phyloP scores from a whole-genome alignment of 768 basidiomycete species.

The Kwoniella heveanensis region DNA sequence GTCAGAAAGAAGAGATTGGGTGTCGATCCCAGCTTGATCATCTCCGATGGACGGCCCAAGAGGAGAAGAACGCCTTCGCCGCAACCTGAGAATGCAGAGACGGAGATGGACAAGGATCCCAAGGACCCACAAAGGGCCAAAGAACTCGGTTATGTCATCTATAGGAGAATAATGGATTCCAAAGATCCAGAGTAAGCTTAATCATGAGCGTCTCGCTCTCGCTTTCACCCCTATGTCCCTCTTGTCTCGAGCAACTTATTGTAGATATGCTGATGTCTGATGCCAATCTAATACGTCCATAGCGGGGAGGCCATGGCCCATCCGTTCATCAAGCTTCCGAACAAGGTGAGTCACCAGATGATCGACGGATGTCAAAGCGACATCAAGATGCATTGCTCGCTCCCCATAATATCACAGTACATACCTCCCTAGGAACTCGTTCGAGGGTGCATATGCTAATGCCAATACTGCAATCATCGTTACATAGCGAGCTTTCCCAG shows the following conservation, averaged over 20 bases:
- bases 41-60: constrained; percentile 40
- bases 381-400: too few species aligned
- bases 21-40: constrained; percentile 44
- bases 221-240: too few species aligned
- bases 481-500: constrained; percentile 42
- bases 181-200: constrained; percentile 40
- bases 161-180: constrained; percentile 38
- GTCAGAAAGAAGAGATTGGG: constrained; percentile 30
- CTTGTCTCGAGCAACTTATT: too few species aligned
- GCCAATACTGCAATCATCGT: too few species aligned
- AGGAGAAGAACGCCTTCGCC: constrained; percentile 37
- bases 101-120: constrained; percentile 31
- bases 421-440: too few species aligned
- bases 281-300: background rate
- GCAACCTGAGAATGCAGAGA: constrained; percentile 18
- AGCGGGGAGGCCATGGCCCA: constrained; percentile 40
- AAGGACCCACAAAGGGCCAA: constrained; percentile 44
- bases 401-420: too few species aligned
- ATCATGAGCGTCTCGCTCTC: background rate
- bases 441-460: too few species aligned
- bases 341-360: constrained; percentile 32
- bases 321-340: constrained; percentile 49
- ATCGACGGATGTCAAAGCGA: background rate
- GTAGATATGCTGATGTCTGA: background rate
- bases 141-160: constrained; percentile 39